Evolutionary conservation across 805 yeast species (phyloP).

Genomic region (Pachysolen tannophilus): DNA sequence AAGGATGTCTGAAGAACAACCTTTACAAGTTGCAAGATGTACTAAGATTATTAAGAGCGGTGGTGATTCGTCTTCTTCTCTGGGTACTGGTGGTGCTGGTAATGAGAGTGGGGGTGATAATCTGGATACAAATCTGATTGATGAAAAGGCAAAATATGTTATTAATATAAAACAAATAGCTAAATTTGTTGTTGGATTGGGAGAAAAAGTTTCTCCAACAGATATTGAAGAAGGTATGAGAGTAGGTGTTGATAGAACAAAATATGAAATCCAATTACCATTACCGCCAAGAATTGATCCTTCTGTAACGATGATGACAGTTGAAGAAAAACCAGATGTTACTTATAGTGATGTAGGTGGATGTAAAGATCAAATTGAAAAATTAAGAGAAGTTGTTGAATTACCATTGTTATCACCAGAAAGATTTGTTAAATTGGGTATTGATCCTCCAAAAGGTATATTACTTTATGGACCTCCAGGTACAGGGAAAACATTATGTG

Average conservation of each 20-base stretch:
- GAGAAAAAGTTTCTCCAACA: constrained; percentile 95
- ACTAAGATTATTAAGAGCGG: constrained; percentile 83
- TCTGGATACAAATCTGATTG: constrained; percentile 24
- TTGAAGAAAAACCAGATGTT: constrained; percentile 98
- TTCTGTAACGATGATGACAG: constrained; percentile 98
- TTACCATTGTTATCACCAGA: constrained; percentile 91
- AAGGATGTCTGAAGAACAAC: constrained; percentile 88
- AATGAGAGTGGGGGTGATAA: constrained; percentile 49
- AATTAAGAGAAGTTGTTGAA: constrained; percentile 92
- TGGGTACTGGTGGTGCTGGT: no score
- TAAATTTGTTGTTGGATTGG: constrained; percentile 92
- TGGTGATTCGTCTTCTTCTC: constrained; percentile 18
- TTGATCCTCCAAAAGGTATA: constrained; percentile 98
- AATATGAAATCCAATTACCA: constrained; percentile 94
- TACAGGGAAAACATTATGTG: constrained; percentile 97
- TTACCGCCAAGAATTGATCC: constrained; percentile 98
- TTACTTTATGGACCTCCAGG: constrained; percentile 97
- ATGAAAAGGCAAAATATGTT: constrained; percentile 85
- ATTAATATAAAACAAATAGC: constrained; percentile 98
- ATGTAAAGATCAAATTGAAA: constrained; percentile 96
- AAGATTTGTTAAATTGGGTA: constrained; percentile 92
- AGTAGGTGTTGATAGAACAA: constrained; percentile 96
- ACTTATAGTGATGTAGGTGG: constrained; percentile 99
- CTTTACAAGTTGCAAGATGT: constrained; percentile 97
- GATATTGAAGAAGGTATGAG: constrained; percentile 99